Conservation (phyloP, 352 stramenopile genomes). For the Poterioochromonas sp. region DNA sequence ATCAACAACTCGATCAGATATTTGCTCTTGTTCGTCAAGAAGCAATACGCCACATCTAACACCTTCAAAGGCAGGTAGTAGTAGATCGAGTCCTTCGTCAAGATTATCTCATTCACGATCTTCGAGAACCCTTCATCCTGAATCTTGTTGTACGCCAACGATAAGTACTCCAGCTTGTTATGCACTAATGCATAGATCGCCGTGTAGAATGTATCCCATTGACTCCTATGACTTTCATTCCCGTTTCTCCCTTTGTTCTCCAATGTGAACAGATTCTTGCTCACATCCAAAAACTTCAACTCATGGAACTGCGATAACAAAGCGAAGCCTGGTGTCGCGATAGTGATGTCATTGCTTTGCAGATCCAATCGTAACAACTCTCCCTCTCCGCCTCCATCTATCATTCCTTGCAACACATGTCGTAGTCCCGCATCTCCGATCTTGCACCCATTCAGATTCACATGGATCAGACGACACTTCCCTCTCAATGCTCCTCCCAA, state of each 20-base stretch:
- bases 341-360: constrained; percentile 26
- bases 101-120: too few relatives aligned
- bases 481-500: neutral
- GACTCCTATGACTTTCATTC: too few relatives aligned
- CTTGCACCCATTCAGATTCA: neutral
- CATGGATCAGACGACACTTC: neutral
- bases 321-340: neutral
- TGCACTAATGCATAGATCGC: neutral
- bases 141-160: constrained; percentile 26
- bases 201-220: neutral
- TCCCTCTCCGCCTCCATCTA: neutral
- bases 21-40: neutral
- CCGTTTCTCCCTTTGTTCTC: too few relatives aligned
- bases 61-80: neutral
- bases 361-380: constrained; percentile 1
- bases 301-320: constrained; percentile 8
- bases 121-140: constrained; percentile 3
- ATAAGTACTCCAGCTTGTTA: neutral
- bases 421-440: neutral
- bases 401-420: neutral
- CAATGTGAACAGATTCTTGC: constrained; percentile 19
- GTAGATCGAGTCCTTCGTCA: neutral
- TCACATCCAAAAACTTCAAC: constrained; percentile 16
- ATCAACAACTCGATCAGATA: too few relatives aligned
- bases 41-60: neutral